Base-by-base conservation (phyloP, 495 filamentous ascomycete species). In the Xylaria cubensis region DNA sequence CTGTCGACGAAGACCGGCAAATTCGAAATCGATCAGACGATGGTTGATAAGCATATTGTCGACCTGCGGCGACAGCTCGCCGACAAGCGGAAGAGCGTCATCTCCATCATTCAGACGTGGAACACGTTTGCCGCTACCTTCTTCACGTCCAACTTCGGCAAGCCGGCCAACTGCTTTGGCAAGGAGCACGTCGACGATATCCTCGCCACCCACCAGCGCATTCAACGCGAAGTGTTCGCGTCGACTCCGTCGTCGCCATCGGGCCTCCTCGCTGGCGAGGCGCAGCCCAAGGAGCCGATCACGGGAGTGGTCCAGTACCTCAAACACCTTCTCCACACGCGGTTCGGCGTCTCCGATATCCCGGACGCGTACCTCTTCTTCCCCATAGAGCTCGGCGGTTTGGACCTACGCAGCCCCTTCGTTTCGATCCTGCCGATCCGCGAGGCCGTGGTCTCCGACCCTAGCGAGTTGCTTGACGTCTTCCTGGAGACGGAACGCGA, bases 341-440 rank as follows among this genome's bases (percentile, higher is more conserved):
- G 86, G 1, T 93, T 92, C 74, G 79, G 79, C 17, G 78, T 91
- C 51, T 73, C 78, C 2, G 79, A 88, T 58, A 84, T 92, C 29
- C 91, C 91, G 0, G 88, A 92, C 67, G 91, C 88, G n/a, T 90
- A 90, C 77, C 87, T 92, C 77, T 93, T 86, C 77, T 89, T 89
- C 69, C 90, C 90, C 4, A 81, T 87, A 26, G 84, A 88, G 70
- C 82, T 91, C 21, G 89, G 89, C 17, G 88, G 89, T 4, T 80
- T 91, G 5, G 85, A 86, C 5, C 83, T 91, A 26, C 76, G 85
- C 26, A 90, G 86, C 74, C 89, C 89, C 12, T 90, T 88, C 74
- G 82, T 90, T 51, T 74, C 81, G 5, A 80, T 88, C 9, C 77
- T 90, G 15, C 82, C 84, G 48, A 84, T 90, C 75, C 84, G 87